A percentile compares a stretch with the other conserved stretches of the same genome.
Evolutionary conservation across 2,329 filamentous ascomycete species (phyloP).

Genomic region (Lecanosticta acicola): DNA sequence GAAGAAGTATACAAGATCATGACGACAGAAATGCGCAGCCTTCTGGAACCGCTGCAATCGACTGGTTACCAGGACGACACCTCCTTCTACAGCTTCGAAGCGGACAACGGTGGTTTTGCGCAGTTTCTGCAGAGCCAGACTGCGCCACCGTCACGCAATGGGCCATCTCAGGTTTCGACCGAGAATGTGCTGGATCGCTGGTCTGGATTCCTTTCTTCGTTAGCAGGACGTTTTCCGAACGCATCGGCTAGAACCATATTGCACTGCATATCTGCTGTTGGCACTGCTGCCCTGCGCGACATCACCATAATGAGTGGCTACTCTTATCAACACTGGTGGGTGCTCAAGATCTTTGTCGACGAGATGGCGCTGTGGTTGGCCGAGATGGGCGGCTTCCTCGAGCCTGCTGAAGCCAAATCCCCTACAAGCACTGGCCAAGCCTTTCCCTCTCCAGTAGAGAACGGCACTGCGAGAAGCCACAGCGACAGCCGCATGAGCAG

Average conservation of each 20-base stretch:
- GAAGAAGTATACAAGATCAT: constrained; percentile 53
- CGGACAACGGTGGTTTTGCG: constrained; percentile 38
- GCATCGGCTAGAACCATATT: constrained; percentile 68
- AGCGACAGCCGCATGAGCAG: constrained; percentile 31
- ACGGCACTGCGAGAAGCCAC: constrained; percentile 23
- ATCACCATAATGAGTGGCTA: constrained; percentile 71
- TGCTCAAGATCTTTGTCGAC: constrained; percentile 91
- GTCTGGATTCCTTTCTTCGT: constrained; percentile 63
- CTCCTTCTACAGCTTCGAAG: constrained; percentile 38
- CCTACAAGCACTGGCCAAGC: constrained; percentile 14
- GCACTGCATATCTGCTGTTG: constrained; percentile 68
- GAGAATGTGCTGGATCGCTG: constrained; percentile 73
- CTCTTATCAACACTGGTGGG: constrained; percentile 89
- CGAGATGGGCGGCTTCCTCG: constrained; percentile 83
- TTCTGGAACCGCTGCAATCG: constrained; percentile 61
- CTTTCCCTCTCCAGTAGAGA: constrained; percentile 21
- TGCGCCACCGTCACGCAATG: constrained; percentile 19
- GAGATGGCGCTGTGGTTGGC: constrained; percentile 90
- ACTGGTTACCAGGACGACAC: constrained; percentile 32
- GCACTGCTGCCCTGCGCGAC: constrained; percentile 72
- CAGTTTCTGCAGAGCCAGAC: constrained; percentile 36
- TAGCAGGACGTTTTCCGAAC: constrained; percentile 68
- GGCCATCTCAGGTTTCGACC: constrained; percentile 34
- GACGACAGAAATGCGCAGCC: constrained; percentile 58
- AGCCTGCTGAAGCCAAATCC: constrained; percentile 26